These are phyloP conservation scores for Nigrospora oryzae DNA, from an alignment of 2,329 filamentous ascomycete species.

Conservation along the genomic window DNA sequence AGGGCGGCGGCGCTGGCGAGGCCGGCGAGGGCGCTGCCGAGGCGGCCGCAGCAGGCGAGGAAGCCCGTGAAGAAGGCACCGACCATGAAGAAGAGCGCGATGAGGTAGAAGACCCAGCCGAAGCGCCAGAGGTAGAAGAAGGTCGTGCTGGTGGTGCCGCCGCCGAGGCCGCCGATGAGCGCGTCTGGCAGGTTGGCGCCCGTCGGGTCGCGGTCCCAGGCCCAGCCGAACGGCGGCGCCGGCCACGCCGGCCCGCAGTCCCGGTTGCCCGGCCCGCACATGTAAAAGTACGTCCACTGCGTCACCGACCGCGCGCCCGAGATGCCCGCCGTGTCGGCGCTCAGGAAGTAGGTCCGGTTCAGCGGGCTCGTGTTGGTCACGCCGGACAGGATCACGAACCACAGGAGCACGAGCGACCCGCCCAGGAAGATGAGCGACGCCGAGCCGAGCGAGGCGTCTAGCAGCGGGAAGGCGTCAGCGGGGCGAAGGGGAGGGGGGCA, in stretches of 20 bases:
- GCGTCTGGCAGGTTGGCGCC: slow-evolving; percentile 28
- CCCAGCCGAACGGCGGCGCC: slow-evolving; percentile 66
- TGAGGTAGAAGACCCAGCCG: slow-evolving; percentile 84
- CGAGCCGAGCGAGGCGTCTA: background rate
- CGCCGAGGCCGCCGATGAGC: slow-evolving; percentile 45
- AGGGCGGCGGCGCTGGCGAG: slow-evolving; percentile 50
- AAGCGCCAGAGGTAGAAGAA: slow-evolving; percentile 87
- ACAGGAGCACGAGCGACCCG: slow-evolving; percentile 43
- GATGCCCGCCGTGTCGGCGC: slow-evolving; percentile 68
- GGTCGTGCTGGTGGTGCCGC: slow-evolving; percentile 42
- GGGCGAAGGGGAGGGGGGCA: too few species aligned
- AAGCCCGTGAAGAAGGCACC: slow-evolving; percentile 60
- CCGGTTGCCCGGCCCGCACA: slow-evolving; percentile 59
- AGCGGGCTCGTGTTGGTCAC: slow-evolving; percentile 45
- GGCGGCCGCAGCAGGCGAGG: slow-evolving; percentile 61
- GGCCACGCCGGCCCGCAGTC: slow-evolving; percentile 57
- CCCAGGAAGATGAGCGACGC: slow-evolving; percentile 31
- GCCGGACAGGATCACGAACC: slow-evolving; percentile 51
- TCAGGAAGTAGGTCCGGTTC: slow-evolving; percentile 76
- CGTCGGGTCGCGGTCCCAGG: slow-evolving; percentile 43
- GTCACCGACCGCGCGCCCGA: slow-evolving; percentile 56
- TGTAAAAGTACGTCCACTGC: slow-evolving; percentile 87
- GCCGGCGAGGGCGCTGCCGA: slow-evolving; percentile 60
- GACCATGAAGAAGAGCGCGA: slow-evolving; percentile 71
- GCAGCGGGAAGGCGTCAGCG: too few species aligned